Base-by-base conservation (phyloP, 108 stramenopile species). In the Pseudonitzschia pungens region DNA sequence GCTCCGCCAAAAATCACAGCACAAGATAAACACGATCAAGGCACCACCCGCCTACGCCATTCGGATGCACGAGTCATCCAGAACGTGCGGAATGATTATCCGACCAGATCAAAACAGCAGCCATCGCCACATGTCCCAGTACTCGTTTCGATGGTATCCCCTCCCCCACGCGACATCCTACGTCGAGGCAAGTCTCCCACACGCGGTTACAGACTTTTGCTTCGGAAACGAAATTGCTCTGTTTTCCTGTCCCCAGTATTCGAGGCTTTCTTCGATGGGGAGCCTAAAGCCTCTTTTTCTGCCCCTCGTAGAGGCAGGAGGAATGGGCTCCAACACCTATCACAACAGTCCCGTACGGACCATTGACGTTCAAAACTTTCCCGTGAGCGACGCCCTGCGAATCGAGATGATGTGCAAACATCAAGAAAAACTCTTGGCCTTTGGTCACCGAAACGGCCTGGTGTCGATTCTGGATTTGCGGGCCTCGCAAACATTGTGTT, bases 391-490 rank as follows among this genome's bases (percentile, higher is more conserved):
- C 69, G 78, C 68, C 10, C 68, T 79, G 12, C 70, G 78, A 6
- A 65, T 79, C 8, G 78, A 79, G 62, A 73, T 79, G 71, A 67
- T 44, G n/a, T 77, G 77, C 32, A 28, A 73, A 26, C 16, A 33
- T 6, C 54, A 79, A 20, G 78, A 79, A 53, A 73, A 73, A 31
- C 43, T 51, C 26, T 2, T 79, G 24, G 78, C 58, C 32, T 79
- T 79, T 79, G 78, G 78, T 27, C 78, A 79, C 45, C 71, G 78
- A 16, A 79, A 79, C 53, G 78, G 78, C 7, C 72, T 69, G 55
- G 72, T 79, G 11, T 79, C 78, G 2, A n/a, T 79, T 32, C 68
- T 79, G 67, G 78, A 79, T 41, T 52, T 73, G 57, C 55, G 78
- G 28, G 70, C 68, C 36, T 69, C 71, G 5, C 24, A 40, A 6